phyloP scores from a whole-genome alignment of 108 stramenopile species.

The Cyclotella atomus region DNA sequence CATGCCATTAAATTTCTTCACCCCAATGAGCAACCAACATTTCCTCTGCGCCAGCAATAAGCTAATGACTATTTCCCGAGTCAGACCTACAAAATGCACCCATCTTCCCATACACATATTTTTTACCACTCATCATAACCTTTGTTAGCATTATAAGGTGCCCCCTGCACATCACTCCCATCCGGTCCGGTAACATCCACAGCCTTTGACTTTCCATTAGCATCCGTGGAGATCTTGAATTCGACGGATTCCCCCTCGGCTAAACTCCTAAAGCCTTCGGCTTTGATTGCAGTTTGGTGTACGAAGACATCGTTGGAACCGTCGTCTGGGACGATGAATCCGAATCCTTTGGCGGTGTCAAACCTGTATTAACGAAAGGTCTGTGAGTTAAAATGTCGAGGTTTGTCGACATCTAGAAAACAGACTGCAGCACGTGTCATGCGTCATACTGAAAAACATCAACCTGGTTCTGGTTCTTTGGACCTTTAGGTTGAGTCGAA shows the following conservation, averaged over 20 bases:
- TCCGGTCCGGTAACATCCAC: slow-evolving; percentile 89
- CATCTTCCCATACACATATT: not conserved
- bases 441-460: too few relatives aligned
- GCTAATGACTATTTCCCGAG: not conserved
- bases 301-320: slow-evolving; percentile 60
- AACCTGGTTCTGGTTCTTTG: too few relatives aligned
- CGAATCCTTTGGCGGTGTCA: slow-evolving; percentile 63
- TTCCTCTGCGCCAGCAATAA: not conserved
- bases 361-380: slow-evolving; percentile 25
- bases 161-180: slow-evolving; percentile 84
- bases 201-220: slow-evolving; percentile 60
- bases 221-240: slow-evolving; percentile 36
- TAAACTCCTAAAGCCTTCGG: slow-evolving; percentile 57
- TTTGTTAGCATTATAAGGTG: slow-evolving; percentile 45
- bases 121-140: slow-evolving; percentile 44
- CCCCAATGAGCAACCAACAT: not conserved
- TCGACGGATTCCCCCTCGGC: slow-evolving; percentile 60
- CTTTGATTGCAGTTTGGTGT: slow-evolving; percentile 64
- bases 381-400: too few relatives aligned
- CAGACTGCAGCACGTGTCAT: too few relatives aligned
- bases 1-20: not conserved
- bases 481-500: too few relatives aligned
- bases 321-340: slow-evolving; percentile 64
- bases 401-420: too few relatives aligned
- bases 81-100: not conserved